A percentile compares a stretch with the other conserved stretches of the same genome.
Evolutionary conservation across 805 yeast genomes (phyloP).

Genomic region (Ogataea minuta): DNA sequence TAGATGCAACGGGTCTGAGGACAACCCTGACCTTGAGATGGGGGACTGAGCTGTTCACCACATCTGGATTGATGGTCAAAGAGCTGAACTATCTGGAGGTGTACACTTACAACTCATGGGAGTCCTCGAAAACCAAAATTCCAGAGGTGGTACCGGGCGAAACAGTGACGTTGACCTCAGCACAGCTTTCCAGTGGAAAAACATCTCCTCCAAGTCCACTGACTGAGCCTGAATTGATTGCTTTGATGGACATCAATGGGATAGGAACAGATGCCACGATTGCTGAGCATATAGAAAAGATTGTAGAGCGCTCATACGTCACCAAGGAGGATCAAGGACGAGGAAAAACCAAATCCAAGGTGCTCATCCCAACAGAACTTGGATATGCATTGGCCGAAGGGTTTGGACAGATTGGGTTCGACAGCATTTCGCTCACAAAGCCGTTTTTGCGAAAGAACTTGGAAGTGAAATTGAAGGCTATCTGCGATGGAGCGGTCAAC

Average conservation of each 20-base stretch:
- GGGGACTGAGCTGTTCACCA: slow-evolving; percentile 72
- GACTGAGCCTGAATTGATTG: slow-evolving; percentile 90
- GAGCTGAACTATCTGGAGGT: slow-evolving; percentile 79
- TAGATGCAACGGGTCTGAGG: slow-evolving; percentile 78
- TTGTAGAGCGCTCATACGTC: slow-evolving; percentile 66
- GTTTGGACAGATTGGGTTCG: slow-evolving; percentile 75
- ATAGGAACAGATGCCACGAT: slow-evolving; percentile 99
- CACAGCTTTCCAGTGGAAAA: slow-evolving; percentile 66
- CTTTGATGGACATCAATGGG: slow-evolving; percentile 94
- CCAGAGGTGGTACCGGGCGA: slow-evolving; percentile 66
- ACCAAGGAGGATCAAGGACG: slow-evolving; percentile 39
- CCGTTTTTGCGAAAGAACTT: slow-evolving; percentile 81
- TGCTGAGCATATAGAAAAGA: slow-evolving; percentile 93
- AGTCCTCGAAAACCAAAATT: slow-evolving; percentile 49
- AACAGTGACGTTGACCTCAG: slow-evolving; percentile 49
- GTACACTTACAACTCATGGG: slow-evolving; percentile 80
- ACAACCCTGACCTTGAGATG: slow-evolving; percentile 66
- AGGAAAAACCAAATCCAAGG: slow-evolving; percentile 38
- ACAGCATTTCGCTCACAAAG: slow-evolving; percentile 71
- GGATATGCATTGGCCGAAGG: slow-evolving; percentile 90
- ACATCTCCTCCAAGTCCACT: slow-evolving; percentile 80
- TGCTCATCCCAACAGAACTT: slow-evolving; percentile 71
- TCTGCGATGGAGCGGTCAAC: slow-evolving; percentile 61
- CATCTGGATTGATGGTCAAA: slow-evolving; percentile 71
- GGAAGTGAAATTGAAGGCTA: slow-evolving; percentile 63